Conservation (phyloP, 1,284 basidiomycete genomes). For the Boletus smithii region DNA sequence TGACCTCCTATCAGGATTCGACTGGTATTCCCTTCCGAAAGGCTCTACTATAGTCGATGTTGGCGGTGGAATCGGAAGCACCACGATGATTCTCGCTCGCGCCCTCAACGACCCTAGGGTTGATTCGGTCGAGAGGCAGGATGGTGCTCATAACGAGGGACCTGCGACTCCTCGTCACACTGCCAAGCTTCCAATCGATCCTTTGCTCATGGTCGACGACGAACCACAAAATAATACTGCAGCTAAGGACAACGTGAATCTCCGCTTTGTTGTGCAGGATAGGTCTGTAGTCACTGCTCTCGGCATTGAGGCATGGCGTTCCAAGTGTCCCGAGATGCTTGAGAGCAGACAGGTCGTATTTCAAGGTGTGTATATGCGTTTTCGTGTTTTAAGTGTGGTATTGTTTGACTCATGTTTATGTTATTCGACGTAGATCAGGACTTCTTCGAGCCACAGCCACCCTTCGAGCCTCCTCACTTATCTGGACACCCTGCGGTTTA, state of each 20-base stretch:
- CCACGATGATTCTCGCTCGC: conserved; percentile 61
- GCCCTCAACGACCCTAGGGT: conserved; percentile 37
- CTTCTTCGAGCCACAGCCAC: conserved; percentile 65
- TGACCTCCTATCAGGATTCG: conserved; percentile 47
- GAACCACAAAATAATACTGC: neutral
- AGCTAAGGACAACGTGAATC: conserved; percentile 4
- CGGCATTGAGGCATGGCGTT: conserved; percentile 61
- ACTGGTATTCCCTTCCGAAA: conserved; percentile 55
- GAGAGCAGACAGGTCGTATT: conserved; percentile 55
- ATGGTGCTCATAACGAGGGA: neutral
- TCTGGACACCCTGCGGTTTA: conserved; percentile 55
- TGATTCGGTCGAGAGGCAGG: conserved; percentile 3
- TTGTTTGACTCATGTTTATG: neutral
- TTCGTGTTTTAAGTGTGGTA: neutral
- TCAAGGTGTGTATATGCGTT: conserved; percentile 40
- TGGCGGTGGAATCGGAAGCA: conserved; percentile 74
- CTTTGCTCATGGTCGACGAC: neutral
- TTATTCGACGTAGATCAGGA: conserved; percentile 50
- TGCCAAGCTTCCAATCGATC: conserved; percentile 2
- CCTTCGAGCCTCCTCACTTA: conserved; percentile 22
- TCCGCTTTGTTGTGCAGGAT: conserved; percentile 65
- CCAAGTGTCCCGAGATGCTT: conserved; percentile 58
- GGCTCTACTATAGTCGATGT: conserved; percentile 67
- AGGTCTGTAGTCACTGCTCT: conserved; percentile 59
- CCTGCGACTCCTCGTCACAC: neutral